These are phyloP conservation scores for Astragalus membranaceus DNA, from an alignment of 306 rosid species.

Conservation along the genomic window DNA sequence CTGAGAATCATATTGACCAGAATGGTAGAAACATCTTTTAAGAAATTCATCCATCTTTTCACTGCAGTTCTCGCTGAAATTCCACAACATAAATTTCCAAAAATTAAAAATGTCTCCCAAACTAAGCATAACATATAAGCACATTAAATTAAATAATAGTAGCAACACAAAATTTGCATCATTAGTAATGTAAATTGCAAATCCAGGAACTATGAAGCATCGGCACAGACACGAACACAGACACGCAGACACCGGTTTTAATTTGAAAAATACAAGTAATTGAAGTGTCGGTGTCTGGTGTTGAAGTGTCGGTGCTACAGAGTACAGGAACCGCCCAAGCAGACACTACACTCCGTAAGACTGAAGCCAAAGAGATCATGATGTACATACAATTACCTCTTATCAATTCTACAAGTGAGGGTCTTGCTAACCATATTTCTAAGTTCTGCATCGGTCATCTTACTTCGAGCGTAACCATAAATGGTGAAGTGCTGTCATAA, in stretches of 20 bases:
- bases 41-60: slow-evolving; percentile 87
- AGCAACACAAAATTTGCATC: background rate
- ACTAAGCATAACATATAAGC: background rate
- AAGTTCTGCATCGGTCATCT: slow-evolving; percentile 84
- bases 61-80: slow-evolving; percentile 70
- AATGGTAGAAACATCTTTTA: slow-evolving; percentile 81
- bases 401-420: slow-evolving; percentile 85
- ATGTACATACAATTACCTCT: slow-evolving; percentile 40
- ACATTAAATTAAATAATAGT: background rate
- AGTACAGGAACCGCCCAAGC: background rate
- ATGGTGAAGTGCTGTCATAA: slow-evolving; percentile 66
- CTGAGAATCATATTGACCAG: slow-evolving; percentile 87
- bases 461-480: slow-evolving; percentile 83
- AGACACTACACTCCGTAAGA: background rate
- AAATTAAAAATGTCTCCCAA: background rate
- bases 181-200: background rate
- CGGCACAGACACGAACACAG: no score
- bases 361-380: background rate
- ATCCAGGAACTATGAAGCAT: no score
- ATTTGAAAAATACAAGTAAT: no score
- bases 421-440: slow-evolving; percentile 90
- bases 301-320: no score
- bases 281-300: no score
- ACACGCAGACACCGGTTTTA: no score
- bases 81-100: slow-evolving; percentile 18